Conservation (phyloP, 2,329 filamentous ascomycete genomes). For the Cyphellophora attinorum region DNA sequence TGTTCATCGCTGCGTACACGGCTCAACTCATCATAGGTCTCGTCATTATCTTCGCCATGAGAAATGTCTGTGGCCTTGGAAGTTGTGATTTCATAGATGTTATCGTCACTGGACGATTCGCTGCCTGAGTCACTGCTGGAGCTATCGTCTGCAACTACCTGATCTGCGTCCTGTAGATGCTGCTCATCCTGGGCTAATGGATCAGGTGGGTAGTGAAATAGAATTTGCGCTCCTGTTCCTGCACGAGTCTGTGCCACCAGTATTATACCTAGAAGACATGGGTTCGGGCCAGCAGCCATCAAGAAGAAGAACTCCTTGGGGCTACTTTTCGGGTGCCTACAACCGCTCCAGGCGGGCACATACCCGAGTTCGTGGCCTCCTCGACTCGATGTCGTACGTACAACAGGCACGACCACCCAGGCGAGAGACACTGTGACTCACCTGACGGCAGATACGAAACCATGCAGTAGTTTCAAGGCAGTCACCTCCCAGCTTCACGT, state of each 20-base stretch:
- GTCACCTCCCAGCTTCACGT: too few relatives aligned
- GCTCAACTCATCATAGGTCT: neutral
- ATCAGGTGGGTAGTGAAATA: constrained; percentile 74
- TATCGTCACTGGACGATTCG: constrained; percentile 14
- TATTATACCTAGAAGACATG: constrained; percentile 58
- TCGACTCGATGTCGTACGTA: too few relatives aligned
- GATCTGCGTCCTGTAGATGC: constrained; percentile 2
- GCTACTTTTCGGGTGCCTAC: too few relatives aligned
- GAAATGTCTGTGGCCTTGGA: constrained; percentile 7
- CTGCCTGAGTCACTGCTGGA: constrained; percentile 16
- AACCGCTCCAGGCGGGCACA: too few relatives aligned
- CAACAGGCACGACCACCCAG: too few relatives aligned
- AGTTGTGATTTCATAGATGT: constrained; percentile 7
- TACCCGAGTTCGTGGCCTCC: too few relatives aligned
- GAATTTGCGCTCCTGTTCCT: constrained; percentile 70
- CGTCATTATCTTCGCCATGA: constrained; percentile 4
- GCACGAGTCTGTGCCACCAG: constrained; percentile 67
- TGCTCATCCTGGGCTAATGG: constrained; percentile 19
- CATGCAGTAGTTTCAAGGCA: too few relatives aligned
- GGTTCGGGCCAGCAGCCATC: constrained; percentile 39
- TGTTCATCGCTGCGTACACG: neutral
- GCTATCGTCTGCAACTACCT: constrained; percentile 13
- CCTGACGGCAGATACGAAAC: too few relatives aligned
- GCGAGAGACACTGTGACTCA: too few relatives aligned
- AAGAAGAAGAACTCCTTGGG: too few relatives aligned